Conservation (phyloP, 208 protist genomes). For the Trypanosoma congolense region DNA sequence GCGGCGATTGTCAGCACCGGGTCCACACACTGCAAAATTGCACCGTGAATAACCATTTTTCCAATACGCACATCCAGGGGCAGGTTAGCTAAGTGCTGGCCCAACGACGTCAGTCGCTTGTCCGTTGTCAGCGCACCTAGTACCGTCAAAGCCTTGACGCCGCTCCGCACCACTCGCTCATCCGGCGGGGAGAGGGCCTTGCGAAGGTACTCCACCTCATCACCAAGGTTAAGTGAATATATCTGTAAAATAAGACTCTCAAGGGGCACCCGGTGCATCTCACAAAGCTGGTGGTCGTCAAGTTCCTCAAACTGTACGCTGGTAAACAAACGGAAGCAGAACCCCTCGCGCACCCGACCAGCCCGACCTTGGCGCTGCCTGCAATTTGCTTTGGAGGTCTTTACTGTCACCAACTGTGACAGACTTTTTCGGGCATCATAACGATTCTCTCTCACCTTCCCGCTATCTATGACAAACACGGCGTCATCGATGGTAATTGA, state of each 20-base stretch:
- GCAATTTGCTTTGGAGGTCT: constrained; percentile 91
- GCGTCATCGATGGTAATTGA: constrained; percentile 97
- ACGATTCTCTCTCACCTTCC: constrained; percentile 93
- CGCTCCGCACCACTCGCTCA: constrained; percentile 76
- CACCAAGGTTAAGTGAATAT: constrained; percentile 80
- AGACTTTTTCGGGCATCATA: constrained; percentile 84
- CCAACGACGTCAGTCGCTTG: constrained; percentile 89
- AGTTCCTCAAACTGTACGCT: constrained; percentile 74
- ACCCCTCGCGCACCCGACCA: constrained; percentile 93
- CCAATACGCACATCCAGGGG: constrained; percentile 88
- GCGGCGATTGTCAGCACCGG: constrained; percentile 96
- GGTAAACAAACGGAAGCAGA: constrained; percentile 94
- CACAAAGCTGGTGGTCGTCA: constrained; percentile 89
- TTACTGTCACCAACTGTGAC: constrained; percentile 83
- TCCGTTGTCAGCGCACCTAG: constrained; percentile 79
- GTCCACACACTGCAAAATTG: constrained; percentile 93
- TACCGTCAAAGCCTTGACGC: constrained; percentile 76
- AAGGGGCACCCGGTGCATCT: constrained; percentile 95
- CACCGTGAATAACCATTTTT: constrained; percentile 95
- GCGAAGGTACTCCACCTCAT: constrained; percentile 86
- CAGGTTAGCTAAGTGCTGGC: constrained; percentile 87
- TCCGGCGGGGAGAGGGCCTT: constrained; percentile 83
- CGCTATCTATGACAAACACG: constrained; percentile 96
- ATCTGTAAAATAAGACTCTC: constrained; percentile 95
- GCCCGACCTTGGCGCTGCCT: constrained; percentile 94